Evolutionary conservation across 2,329 filamentous ascomycete species (phyloP).

Genomic region (Aspergillus sp.): DNA sequence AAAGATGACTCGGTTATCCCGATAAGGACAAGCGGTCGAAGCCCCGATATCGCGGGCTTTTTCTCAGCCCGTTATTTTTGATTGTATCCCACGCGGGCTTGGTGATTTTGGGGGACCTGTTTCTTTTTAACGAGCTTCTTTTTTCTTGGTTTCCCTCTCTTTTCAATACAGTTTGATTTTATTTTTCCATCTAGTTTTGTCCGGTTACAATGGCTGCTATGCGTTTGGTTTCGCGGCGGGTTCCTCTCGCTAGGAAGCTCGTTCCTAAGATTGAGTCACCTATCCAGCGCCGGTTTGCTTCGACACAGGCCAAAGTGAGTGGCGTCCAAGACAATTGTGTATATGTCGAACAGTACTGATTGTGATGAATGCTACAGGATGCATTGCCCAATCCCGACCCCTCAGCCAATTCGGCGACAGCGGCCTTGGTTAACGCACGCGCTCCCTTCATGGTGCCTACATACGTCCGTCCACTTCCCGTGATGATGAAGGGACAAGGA

Average conservation of each 20-base stretch:
- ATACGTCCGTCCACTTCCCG: constrained; percentile 80
- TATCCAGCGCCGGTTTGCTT: constrained; percentile 27
- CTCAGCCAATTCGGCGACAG: constrained; percentile 63
- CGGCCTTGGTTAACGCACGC: constrained; percentile 66
- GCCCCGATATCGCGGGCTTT: constrained; percentile 24
- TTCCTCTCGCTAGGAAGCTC: constrained; percentile 25
- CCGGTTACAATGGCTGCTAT: constrained; percentile 22
- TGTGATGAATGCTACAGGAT: constrained; percentile 35
- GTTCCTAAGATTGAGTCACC: constrained; percentile 27
- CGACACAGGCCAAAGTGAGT: constrained; percentile 21
- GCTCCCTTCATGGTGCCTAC: constrained; percentile 91
- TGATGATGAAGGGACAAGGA: constrained; percentile 83
- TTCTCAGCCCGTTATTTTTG: constrained; percentile 4
- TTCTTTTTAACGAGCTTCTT: neutral
- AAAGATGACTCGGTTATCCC: constrained; percentile 8
- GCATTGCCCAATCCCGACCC: constrained; percentile 65
- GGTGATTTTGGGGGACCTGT: neutral
- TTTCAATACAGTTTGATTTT: neutral
- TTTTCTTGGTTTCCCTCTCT: neutral
- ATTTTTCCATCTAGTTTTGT: neutral
- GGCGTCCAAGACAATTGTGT: neutral
- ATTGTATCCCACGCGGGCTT: neutral
- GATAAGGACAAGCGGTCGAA: constrained; percentile 7
- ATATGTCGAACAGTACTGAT: neutral
- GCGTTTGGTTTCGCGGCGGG: constrained; percentile 29